These are phyloP conservation scores for Lodderomyces elongisporus DNA, from an alignment of 1,139 yeast genomes.

Conservation along the genomic window DNA sequence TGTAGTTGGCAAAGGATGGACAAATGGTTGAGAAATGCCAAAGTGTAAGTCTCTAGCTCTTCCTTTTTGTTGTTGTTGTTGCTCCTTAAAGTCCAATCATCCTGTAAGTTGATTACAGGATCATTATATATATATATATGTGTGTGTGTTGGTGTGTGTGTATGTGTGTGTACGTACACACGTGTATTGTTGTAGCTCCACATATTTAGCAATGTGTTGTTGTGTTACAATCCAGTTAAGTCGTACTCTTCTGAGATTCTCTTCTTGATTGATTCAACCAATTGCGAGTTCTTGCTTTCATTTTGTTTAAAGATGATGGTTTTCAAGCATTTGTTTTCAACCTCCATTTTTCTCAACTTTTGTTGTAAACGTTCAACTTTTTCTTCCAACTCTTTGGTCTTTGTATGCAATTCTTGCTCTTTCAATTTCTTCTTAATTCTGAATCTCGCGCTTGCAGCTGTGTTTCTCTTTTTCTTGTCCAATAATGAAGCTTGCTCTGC, in stretches of 20 bases:
- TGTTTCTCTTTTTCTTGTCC: constrained; percentile 54
- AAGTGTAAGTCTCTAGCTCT: no score
- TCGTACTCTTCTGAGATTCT: constrained; percentile 13
- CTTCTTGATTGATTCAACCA: constrained; percentile 39
- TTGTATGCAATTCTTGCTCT: constrained; percentile 55
- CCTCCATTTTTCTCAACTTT: constrained; percentile 51
- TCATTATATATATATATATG: no score
- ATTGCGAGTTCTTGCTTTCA: constrained; percentile 38
- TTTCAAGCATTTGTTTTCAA: constrained; percentile 73
- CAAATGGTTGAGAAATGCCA: no score
- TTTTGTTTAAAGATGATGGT: constrained; percentile 46
- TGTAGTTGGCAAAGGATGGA: no score
- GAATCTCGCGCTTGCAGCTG: constrained; percentile 61
- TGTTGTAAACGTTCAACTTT: constrained; percentile 36
- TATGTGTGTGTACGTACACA: no score
- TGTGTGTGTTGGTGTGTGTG: no score
- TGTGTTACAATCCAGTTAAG: background rate
- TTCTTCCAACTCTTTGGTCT: constrained; percentile 40
- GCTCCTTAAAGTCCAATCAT: no score
- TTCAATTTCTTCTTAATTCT: constrained; percentile 56
- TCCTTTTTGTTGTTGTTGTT: no score
- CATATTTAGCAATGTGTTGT: no score
- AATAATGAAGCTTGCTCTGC: constrained; percentile 12
- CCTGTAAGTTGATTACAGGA: no score
- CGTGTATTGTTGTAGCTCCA: no score